phyloP scores from a whole-genome alignment of 2,329 filamentous ascomycete genomes.

The Achaetomium macrosporum region DNA sequence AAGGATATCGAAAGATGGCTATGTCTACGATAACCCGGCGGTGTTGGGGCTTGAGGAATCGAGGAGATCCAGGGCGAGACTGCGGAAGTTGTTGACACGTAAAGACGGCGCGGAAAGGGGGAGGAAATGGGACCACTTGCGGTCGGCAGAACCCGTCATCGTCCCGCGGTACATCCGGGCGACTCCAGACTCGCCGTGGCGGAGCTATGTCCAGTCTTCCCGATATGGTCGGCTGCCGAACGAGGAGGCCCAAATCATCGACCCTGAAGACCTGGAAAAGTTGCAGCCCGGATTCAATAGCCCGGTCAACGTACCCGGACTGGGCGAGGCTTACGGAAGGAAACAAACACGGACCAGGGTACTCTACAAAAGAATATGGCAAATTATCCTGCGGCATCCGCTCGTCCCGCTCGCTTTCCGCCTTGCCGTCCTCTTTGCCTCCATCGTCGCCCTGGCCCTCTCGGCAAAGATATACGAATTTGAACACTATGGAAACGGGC shows the following conservation, averaged over 20 bases:
- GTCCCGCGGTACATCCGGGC: slow-evolving; percentile 43
- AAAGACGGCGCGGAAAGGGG: slow-evolving; percentile 44
- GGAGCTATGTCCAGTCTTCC: slow-evolving; percentile 49
- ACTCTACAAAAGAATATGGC: slow-evolving; percentile 57
- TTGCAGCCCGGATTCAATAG: slow-evolving; percentile 44
- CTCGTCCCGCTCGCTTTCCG: slow-evolving; percentile 83
- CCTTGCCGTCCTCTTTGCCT: slow-evolving; percentile 75
- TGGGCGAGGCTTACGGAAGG: slow-evolving; percentile 20
- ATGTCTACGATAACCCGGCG: slow-evolving; percentile 36
- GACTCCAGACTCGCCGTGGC: slow-evolving; percentile 43
- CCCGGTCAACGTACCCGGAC: slow-evolving; percentile 31
- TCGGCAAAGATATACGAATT: slow-evolving; percentile 67
- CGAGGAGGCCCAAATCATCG: slow-evolving; percentile 45
- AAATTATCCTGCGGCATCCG: slow-evolving; percentile 68
- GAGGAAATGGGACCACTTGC: slow-evolving; percentile 55
- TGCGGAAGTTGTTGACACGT: slow-evolving; percentile 42
- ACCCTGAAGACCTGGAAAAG: slow-evolving; percentile 37
- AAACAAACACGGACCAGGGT: slow-evolving; percentile 36
- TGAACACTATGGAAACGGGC: slow-evolving; percentile 40
- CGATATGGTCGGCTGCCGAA: slow-evolving; percentile 43
- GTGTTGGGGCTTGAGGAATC: slow-evolving; percentile 30
- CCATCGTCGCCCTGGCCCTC: slow-evolving; percentile 72
- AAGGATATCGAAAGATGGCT: slow-evolving; percentile 45
- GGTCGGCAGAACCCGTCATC: slow-evolving; percentile 54
- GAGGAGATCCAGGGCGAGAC: slow-evolving; percentile 27